phyloP scores from a whole-genome alignment of 2,329 filamentous ascomycete genomes.

The Fusarium sp. region DNA sequence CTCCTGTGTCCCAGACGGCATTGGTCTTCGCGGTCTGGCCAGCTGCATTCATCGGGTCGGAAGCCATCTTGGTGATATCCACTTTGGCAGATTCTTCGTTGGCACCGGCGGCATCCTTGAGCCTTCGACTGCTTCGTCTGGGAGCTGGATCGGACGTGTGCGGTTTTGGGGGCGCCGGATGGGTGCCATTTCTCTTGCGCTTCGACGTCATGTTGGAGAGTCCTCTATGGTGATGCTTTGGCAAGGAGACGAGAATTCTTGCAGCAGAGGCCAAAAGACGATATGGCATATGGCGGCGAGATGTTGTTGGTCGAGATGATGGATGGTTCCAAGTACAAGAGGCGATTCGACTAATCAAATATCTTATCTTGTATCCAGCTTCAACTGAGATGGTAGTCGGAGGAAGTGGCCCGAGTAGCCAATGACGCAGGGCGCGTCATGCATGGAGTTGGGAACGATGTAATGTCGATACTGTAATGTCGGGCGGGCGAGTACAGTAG shows the following conservation, averaged over 20 bases:
- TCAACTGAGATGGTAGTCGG: constrained; percentile 28
- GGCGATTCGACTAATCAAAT: not conserved
- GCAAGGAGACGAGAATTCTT: constrained; percentile 6
- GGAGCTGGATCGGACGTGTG: constrained; percentile 34
- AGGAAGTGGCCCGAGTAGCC: constrained; percentile 37
- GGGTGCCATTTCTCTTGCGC: constrained; percentile 49
- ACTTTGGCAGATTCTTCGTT: constrained; percentile 1
- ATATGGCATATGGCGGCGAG: constrained; percentile 13
- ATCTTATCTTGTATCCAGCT: constrained; percentile 15
- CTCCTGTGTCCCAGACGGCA: constrained; percentile 27
- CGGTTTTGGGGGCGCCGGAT: constrained; percentile 36
- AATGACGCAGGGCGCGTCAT: constrained; percentile 46
- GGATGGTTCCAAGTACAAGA: not conserved
- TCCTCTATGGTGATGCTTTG: constrained; percentile 15
- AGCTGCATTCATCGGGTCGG: not conserved
- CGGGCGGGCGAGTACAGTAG: constrained; percentile 6
- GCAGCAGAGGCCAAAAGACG: constrained; percentile 16
- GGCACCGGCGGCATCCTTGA: constrained; percentile 24
- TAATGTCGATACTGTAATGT: constrained; percentile 8
- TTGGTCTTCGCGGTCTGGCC: not conserved
- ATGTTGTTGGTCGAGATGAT: not conserved
- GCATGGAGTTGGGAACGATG: constrained; percentile 30
- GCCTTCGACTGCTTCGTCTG: constrained; percentile 45
- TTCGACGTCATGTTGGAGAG: constrained; percentile 52
- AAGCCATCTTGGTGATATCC: constrained; percentile 8